Conservation (phyloP, 1,139 yeast genomes). For the Petasospora rhodanensis region DNA sequence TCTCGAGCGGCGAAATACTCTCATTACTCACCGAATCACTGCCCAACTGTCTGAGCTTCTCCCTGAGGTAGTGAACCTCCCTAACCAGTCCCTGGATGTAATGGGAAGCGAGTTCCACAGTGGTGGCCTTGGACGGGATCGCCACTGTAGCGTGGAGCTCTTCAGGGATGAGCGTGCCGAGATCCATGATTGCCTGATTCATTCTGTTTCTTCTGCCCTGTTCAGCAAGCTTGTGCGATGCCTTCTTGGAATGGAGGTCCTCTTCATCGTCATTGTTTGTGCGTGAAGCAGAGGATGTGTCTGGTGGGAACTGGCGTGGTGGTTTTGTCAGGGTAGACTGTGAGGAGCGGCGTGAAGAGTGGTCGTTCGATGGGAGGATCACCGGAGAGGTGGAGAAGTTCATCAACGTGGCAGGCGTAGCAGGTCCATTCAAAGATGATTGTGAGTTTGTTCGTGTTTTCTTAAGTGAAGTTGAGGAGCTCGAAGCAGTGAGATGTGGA, state of each 20-base stretch:
- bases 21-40: slow-evolving; percentile 22
- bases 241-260: slow-evolving; percentile 42
- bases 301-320: slow-evolving; percentile 6
- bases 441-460: slow-evolving; percentile 13
- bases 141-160: slow-evolving; percentile 50
- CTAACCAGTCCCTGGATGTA: slow-evolving; percentile 53
- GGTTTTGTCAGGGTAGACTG: background rate
- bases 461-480: slow-evolving; percentile 3
- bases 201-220: slow-evolving; percentile 92
- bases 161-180: slow-evolving; percentile 66
- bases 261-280: slow-evolving; percentile 20
- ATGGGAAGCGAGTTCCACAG: slow-evolving; percentile 81
- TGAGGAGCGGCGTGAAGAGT: background rate
- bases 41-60: slow-evolving; percentile 12
- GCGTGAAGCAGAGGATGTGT: slow-evolving; percentile 9
- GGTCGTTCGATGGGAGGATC: slow-evolving; percentile 19
- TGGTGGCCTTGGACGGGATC: slow-evolving; percentile 85
- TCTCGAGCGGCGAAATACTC: slow-evolving; percentile 24
- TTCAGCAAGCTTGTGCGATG: slow-evolving; percentile 90
- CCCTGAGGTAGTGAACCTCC: slow-evolving; percentile 38
- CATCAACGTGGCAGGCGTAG: slow-evolving; percentile 40
- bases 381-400: slow-evolving; percentile 27
- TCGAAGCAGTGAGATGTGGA: slow-evolving; percentile 1
- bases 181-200: slow-evolving; percentile 78
- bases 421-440: slow-evolving; percentile 23